Percentiles rank a stretch among this genome's conserved stretches.
phyloP scores from a whole-genome alignment of 768 basidiomycete genomes.

The Leucogyrophana mollusca region DNA sequence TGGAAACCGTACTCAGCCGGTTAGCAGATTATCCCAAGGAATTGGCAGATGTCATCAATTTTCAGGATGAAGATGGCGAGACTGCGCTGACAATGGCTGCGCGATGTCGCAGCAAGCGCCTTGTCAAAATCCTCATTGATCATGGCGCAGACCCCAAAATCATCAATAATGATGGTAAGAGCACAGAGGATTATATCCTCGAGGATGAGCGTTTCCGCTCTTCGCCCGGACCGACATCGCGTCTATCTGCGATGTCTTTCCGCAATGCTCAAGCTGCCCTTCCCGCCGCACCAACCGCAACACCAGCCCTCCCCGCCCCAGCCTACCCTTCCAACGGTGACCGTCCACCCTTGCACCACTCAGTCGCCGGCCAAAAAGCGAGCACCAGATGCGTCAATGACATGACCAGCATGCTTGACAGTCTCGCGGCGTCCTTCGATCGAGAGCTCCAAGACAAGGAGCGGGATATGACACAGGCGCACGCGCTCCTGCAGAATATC shows the following conservation, averaged over 20 bases:
- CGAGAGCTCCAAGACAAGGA: conserved; percentile 91
- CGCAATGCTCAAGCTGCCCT: conserved; percentile 66
- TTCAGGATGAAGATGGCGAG: conserved; percentile 98
- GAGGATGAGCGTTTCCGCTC: conserved; percentile 97
- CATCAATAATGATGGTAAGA: conserved; percentile 92
- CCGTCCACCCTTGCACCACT: conserved; percentile 78
- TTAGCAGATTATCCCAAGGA: conserved; percentile 94
- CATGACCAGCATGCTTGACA: conserved; percentile 82
- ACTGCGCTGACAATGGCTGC: conserved; percentile 97
- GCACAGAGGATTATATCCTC: conserved; percentile 96
- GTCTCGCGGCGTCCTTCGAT: conserved; percentile 87
- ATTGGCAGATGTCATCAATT: conserved; percentile 96
- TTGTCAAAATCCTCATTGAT: conserved; percentile 94
- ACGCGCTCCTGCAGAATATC: conserved; percentile 80
- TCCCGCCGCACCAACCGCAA: conserved; percentile 31
- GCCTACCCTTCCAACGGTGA: conserved; percentile 56
- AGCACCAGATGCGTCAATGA: conserved; percentile 84
- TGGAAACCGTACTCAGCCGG: conserved; percentile 91
- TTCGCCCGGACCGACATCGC: conserved; percentile 78
- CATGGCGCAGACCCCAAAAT: conserved; percentile 96
- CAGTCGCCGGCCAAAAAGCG: conserved; percentile 80
- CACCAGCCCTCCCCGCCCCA: conserved; percentile 38
- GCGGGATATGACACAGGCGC: conserved; percentile 86
- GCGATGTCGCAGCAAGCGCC: conserved; percentile 89
- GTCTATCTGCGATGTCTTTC: conserved; percentile 66